phyloP scores from a whole-genome alignment of 495 filamentous ascomycete species.

The Xylaria grammica region DNA sequence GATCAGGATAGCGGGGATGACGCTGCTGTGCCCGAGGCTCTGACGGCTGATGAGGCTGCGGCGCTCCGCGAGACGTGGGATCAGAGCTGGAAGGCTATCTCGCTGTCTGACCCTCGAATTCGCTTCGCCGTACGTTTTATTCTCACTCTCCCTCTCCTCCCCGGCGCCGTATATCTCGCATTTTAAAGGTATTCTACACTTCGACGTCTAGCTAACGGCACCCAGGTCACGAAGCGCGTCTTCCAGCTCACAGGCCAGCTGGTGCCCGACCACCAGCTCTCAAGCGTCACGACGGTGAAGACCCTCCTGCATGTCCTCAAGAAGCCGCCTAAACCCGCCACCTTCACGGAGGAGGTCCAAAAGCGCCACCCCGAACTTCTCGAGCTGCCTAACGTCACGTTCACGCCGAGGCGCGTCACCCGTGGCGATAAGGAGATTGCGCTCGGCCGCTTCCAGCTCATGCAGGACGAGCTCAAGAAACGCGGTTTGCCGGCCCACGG shows the following conservation, averaged over 20 bases:
- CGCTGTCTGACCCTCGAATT: constrained; percentile 61
- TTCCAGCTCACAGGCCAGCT: constrained; percentile 76
- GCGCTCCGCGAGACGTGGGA: constrained; percentile 45
- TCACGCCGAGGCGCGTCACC: constrained; percentile 64
- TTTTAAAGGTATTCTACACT: background rate
- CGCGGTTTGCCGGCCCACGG: constrained; percentile 60
- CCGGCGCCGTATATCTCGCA: background rate
- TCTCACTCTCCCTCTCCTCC: background rate
- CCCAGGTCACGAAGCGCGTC: constrained; percentile 76
- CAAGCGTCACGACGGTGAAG: constrained; percentile 56
- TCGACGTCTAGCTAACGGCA: constrained; percentile 3
- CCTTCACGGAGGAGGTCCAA: constrained; percentile 51
- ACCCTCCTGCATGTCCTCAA: constrained; percentile 60
- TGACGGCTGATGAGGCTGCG: constrained; percentile 29
- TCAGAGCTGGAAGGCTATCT: constrained; percentile 56
- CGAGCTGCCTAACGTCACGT: constrained; percentile 70
- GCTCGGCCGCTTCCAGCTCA: constrained; percentile 84
- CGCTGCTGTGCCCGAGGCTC: background rate
- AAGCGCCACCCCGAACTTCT: constrained; percentile 48
- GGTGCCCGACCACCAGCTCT: constrained; percentile 70
- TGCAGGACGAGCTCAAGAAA: constrained; percentile 71
- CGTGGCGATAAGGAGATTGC: constrained; percentile 73
- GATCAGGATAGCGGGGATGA: background rate
- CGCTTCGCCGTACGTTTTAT: constrained; percentile 74
- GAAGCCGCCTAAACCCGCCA: constrained; percentile 63